Conservation (phyloP, 495 filamentous ascomycete genomes). For the Parmelia sp. region DNA sequence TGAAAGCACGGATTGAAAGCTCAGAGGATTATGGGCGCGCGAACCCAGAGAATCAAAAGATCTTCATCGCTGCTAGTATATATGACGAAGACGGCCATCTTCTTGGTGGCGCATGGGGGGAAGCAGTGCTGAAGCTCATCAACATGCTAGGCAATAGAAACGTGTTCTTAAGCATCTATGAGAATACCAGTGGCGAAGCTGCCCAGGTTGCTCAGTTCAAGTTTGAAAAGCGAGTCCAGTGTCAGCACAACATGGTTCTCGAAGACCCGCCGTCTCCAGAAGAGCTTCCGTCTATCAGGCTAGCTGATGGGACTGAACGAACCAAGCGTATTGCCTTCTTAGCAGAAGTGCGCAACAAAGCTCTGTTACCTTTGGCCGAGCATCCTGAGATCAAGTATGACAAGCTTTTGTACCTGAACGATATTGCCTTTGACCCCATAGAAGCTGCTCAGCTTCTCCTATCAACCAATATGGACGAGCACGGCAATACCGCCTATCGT, state of each 20-base stretch:
- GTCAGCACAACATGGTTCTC: slow-evolving; percentile 49
- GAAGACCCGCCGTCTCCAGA: slow-evolving; percentile 48
- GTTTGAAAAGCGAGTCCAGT: slow-evolving; percentile 40
- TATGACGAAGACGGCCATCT: slow-evolving; percentile 57
- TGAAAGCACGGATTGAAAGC: slow-evolving; percentile 35
- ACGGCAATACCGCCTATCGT: slow-evolving; percentile 57
- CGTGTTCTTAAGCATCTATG: slow-evolving; percentile 54
- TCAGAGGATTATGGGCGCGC: slow-evolving; percentile 47
- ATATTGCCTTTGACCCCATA: slow-evolving; percentile 63
- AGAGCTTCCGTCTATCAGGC: slow-evolving; percentile 47
- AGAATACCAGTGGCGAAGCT: slow-evolving; percentile 58
- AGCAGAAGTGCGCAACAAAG: slow-evolving; percentile 72
- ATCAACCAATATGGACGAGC: slow-evolving; percentile 57
- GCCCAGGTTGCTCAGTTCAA: slow-evolving; percentile 40
- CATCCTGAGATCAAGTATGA: slow-evolving; percentile 44
- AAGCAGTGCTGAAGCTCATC: slow-evolving; percentile 55
- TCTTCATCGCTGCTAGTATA: slow-evolving; percentile 72
- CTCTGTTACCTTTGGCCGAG: slow-evolving; percentile 55
- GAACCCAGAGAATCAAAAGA: slow-evolving; percentile 57
- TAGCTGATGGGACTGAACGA: slow-evolving; percentile 55
- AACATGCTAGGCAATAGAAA: slow-evolving; percentile 51
- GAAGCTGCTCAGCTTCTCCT: slow-evolving; percentile 69
- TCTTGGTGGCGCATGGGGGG: slow-evolving; percentile 60
- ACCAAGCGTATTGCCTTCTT: slow-evolving; percentile 69
- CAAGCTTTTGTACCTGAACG: slow-evolving; percentile 70